These are phyloP conservation scores for Murraya paniculata DNA, from an alignment of 345 rosid genomes.

Conservation along the genomic window DNA sequence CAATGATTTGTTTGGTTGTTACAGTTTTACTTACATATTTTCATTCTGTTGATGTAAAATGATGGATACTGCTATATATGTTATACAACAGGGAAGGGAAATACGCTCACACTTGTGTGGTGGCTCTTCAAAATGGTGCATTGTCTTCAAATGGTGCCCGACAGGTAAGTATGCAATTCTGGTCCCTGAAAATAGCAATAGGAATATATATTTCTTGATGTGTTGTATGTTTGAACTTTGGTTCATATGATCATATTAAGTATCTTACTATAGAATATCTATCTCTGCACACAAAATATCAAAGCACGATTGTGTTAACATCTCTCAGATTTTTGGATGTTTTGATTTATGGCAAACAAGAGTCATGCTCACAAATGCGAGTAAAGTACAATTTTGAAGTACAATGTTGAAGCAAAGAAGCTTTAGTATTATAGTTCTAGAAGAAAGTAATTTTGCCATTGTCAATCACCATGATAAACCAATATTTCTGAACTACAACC, in stretches of 20 bases:
- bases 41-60: conserved; percentile 6
- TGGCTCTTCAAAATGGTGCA: conserved; percentile 87
- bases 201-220: neutral
- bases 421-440: neutral
- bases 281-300: neutral
- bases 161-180: conserved; percentile 43
- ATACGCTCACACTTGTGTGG: conserved; percentile 73
- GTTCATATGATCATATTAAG: neutral
- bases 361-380: neutral
- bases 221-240: neutral
- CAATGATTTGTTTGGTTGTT: conserved; percentile 10
- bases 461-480: neutral
- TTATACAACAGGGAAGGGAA: conserved; percentile 77
- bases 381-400: neutral
- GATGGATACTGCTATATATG: conserved; percentile 9
- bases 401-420: conserved; percentile 3
- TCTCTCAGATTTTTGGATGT: neutral
- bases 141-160: conserved; percentile 47
- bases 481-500: neutral
- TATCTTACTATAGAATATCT: neutral
- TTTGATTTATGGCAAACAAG: neutral
- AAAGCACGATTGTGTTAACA: neutral
- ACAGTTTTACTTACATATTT: neutral
- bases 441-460: neutral
- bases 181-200: neutral